Evolutionary conservation across 2,329 filamentous ascomycete genomes (phyloP).

Genomic region (Pestalotiopsis sp.): DNA sequence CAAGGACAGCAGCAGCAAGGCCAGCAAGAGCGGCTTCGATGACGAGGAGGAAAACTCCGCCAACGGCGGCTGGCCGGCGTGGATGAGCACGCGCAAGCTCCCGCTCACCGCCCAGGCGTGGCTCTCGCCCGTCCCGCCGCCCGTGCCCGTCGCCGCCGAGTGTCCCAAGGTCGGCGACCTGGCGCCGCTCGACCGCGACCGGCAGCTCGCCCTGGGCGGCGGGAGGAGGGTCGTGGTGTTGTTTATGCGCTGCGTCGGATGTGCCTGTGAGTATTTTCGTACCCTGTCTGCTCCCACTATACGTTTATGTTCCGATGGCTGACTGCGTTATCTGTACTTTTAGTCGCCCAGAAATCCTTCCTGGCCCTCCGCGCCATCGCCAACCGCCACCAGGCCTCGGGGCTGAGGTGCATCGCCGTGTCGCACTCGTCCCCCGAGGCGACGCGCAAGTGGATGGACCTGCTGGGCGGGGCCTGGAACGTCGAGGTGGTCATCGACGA

Average conservation of each 20-base stretch:
- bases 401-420: conserved; percentile 57
- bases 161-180: conserved; percentile 51
- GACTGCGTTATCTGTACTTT: neutral
- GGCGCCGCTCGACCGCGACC: conserved; percentile 49
- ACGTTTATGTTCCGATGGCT: neutral
- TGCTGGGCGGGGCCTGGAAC: conserved; percentile 60
- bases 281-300: conserved; percentile 12
- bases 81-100: conserved; percentile 53
- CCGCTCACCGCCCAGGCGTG: conserved; percentile 57
- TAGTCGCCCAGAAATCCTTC: conserved; percentile 61
- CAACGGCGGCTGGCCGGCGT: conserved; percentile 35
- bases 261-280: conserved; percentile 48
- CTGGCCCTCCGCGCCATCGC: conserved; percentile 57
- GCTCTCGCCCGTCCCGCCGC: conserved; percentile 53
- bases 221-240: conserved; percentile 50
- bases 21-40: conserved; percentile 30
- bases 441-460: conserved; percentile 59
- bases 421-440: conserved; percentile 61
- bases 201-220: conserved; percentile 44
- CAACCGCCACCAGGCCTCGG: conserved; percentile 47
- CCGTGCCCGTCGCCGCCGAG: conserved; percentile 44
- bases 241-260: conserved; percentile 58
- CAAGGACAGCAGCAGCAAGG: conserved; percentile 28
- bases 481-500: conserved; percentile 59
- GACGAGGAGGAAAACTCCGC: conserved; percentile 32